phyloP scores from a whole-genome alignment of 2,329 filamentous ascomycete species.

The Aureobasidium subglaciale region DNA sequence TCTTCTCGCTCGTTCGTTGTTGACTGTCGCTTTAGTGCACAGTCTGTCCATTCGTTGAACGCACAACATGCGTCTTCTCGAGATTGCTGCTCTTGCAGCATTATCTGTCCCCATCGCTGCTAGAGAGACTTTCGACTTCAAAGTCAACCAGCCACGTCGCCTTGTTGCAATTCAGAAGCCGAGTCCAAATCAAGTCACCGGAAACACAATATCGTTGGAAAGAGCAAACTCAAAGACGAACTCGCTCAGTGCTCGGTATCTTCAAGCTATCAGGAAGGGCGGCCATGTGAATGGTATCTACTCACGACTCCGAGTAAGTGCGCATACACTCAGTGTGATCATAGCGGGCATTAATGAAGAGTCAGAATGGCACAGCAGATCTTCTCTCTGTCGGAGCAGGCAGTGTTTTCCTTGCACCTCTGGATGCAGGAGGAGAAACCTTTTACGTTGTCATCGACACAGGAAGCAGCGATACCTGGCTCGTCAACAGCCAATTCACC shows the following conservation, averaged over 20 bases:
- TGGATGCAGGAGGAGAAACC: slow-evolving; percentile 24
- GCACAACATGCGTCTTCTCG: neutral
- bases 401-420: slow-evolving; percentile 26
- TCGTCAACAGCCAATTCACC: slow-evolving; percentile 29
- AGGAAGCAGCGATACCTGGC: slow-evolving; percentile 43
- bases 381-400: slow-evolving; percentile 21
- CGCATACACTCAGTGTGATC: fast-evolving
- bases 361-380: neutral
- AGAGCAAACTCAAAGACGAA: neutral
- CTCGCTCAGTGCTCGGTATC: slow-evolving; percentile 3
- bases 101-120: neutral
- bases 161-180: neutral
- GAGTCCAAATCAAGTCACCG: slow-evolving; percentile 1
- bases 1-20: neutral
- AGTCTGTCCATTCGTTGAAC: neutral
- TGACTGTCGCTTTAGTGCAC: neutral
- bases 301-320: neutral
- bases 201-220: neutral
- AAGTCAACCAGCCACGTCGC: neutral
- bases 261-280: slow-evolving; percentile 1
- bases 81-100: neutral
- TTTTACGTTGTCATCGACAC: slow-evolving; percentile 40
- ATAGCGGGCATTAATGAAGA: neutral
- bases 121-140: neutral
- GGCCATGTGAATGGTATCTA: slow-evolving; percentile 9